Percentiles rank a stretch among this genome's conserved stretches.
Evolutionary conservation across 2,329 filamentous ascomycete genomes (phyloP).

Genomic region (Dothidotthia symphoricarpi): DNA sequence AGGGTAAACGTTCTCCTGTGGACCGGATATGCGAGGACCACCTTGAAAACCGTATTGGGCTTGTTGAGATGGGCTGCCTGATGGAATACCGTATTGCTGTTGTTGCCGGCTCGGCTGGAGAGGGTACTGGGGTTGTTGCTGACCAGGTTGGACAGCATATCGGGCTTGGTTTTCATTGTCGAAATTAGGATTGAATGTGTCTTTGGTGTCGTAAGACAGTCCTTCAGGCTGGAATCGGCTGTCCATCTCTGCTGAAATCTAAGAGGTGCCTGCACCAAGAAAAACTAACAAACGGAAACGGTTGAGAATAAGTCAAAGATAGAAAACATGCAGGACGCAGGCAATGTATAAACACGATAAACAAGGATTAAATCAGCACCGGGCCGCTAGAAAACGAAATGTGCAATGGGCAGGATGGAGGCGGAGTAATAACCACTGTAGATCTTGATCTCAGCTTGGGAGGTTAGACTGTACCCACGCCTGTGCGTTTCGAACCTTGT

Average conservation of each 20-base stretch:
- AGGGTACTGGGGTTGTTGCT: slow-evolving; percentile 16
- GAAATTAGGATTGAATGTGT: slow-evolving; percentile 22
- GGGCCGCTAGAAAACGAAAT: slow-evolving; percentile 21
- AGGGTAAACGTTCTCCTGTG: slow-evolving; percentile 3
- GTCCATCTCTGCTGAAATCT: slow-evolving; percentile 29
- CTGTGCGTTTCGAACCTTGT: slow-evolving; percentile 31
- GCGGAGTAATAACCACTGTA: slow-evolving; percentile 26
- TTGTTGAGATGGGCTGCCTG: slow-evolving; percentile 13
- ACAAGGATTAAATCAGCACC: slow-evolving; percentile 22
- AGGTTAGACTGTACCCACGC: slow-evolving; percentile 12
- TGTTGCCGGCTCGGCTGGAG: slow-evolving; percentile 6
- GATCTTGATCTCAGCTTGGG: slow-evolving; percentile 19
- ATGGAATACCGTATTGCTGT: slow-evolving; percentile 9
- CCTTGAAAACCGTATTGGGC: slow-evolving; percentile 15
- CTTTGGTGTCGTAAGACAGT: slow-evolving; percentile 25
- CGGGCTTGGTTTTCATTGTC: slow-evolving; percentile 12
- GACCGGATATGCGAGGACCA: slow-evolving; percentile 4
- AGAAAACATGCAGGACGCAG: slow-evolving; percentile 12
- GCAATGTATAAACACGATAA: slow-evolving; percentile 3
- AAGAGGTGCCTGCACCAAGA: slow-evolving; percentile 35
- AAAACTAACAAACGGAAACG: slow-evolving; percentile 18
- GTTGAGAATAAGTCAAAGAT: slow-evolving; percentile 13
- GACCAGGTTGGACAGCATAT: slow-evolving; percentile 14
- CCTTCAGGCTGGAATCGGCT: slow-evolving; percentile 29
- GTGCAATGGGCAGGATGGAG: slow-evolving; percentile 15